Evolutionary conservation across 345 rosid species (phyloP).

Genomic region (Luvunga scandens): DNA sequence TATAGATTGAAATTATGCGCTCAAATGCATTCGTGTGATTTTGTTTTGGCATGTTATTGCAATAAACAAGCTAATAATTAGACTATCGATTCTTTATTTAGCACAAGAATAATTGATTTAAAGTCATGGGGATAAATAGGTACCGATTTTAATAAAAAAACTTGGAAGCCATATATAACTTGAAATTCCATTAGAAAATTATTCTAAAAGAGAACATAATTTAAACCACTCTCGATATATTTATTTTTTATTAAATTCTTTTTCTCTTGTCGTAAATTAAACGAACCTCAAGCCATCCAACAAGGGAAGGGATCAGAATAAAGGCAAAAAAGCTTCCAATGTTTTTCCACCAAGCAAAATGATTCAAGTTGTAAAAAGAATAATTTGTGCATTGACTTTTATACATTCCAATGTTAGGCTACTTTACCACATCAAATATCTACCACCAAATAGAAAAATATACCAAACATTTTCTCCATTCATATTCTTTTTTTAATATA

Average conservation of each 20-base stretch:
- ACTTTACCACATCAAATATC: background rate
- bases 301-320: background rate
- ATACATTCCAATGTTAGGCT: background rate
- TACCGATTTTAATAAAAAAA: background rate
- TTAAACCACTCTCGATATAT: background rate
- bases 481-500: no score
- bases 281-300: background rate
- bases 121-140: background rate
- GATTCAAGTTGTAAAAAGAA: background rate
- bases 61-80: background rate
- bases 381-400: background rate
- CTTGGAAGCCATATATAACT: background rate
- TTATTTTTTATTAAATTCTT: background rate
- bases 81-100: background rate
- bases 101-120: background rate
- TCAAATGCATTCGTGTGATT: background rate
- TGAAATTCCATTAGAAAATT: background rate
- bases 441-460: background rate
- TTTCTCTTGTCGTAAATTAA: background rate
- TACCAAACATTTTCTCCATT: background rate
- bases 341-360: background rate
- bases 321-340: background rate
- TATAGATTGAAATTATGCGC: constrained; percentile 3
- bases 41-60: background rate
- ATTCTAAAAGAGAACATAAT: background rate